A percentile compares a stretch with the other conserved stretches of the same genome.
Evolutionary conservation across 1,284 basidiomycete species (phyloP).

Genomic region (Papiliotrema nemorosa): DNA sequence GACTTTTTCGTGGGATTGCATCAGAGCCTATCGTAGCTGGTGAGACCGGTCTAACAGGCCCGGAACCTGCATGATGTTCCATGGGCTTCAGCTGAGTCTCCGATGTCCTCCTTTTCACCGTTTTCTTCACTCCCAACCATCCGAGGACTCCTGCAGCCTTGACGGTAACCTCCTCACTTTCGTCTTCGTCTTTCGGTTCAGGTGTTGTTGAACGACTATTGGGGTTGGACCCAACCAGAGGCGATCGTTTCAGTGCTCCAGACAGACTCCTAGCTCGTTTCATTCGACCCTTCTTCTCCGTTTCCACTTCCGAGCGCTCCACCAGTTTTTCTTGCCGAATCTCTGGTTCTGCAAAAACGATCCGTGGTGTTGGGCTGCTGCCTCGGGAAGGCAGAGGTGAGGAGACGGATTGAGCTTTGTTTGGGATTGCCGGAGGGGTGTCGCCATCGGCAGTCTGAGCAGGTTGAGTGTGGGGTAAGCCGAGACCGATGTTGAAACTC

Average conservation of each 20-base stretch:
- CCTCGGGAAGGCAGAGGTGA: conserved; percentile 36
- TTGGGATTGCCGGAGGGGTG: conserved; percentile 24
- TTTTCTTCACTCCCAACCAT: conserved; percentile 42
- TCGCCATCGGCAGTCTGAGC: conserved; percentile 7
- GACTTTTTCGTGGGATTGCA: neutral
- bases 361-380: conserved; percentile 28
- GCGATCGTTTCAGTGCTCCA: conserved; percentile 24
- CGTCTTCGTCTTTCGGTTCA: conserved; percentile 6
- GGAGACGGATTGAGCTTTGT: conserved; percentile 32
- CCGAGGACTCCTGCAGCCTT: conserved; percentile 29
- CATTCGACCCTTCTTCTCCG: conserved; percentile 15
- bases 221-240: neutral
- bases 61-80: neutral
- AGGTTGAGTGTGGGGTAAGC: conserved; percentile 25
- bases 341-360: conserved; percentile 31
- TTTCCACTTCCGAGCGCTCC: neutral
- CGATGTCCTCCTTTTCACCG: conserved; percentile 30
- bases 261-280: conserved; percentile 40
- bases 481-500: conserved; percentile 34
- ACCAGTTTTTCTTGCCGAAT: conserved; percentile 1
- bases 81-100: conserved; percentile 21
- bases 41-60: neutral
- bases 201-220: conserved; percentile 2
- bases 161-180: conserved; percentile 3
- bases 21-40: neutral